Evolutionary conservation across 202 grass and related monocot genomes (phyloP), one percentile per base, ranked within the genome.

Genomic region (Panicum hallii): DNA sequence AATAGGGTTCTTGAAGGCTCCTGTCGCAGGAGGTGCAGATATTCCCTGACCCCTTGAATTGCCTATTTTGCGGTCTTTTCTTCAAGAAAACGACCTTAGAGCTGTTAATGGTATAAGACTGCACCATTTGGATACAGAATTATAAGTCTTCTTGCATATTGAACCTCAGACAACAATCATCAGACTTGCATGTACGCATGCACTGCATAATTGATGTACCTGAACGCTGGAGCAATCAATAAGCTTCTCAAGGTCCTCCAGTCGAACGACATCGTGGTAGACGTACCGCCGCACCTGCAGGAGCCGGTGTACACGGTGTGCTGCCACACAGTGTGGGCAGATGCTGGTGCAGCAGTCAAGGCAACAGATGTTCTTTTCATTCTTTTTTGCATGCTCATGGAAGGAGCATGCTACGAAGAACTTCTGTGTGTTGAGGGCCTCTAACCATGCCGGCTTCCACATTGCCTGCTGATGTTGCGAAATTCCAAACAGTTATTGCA

Each of bases 21-120:
- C 95, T 91, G 68, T 95, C 90, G 23, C 95, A 97, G 42, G 92
- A 97, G 61, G 95, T 97, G 77, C 95, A 97, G 65, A 93, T 95
- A 86, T 97, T 97, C 15, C 95, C 95, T 22, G 95, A 93, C 2
- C 95, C 95, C 61, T 97, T 97, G 80, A 97, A 97, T 90, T 97
- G 95, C 85, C 90, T 97, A 67, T 91, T 97, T 67, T 97, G 95
- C 61, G 92, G 95, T 79, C 95, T 93, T 69, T 97, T 97, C 90
- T 95, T 97, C 78, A 97, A 85, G 88, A 97, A 97, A 83, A 97
- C 90, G 38, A 95, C 95, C 79, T 97, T 97, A 68, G 95, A 97
- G 72, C 92, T 95, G 88, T 97, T 97, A 74, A 97, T 97, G 22
- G 90, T 97, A 75, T 97, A 97, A 61, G 95, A 87, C 95, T 97